Evolutionary conservation across 1,284 basidiomycete genomes (phyloP).

Genomic region (Heterobasidion parviporum): DNA sequence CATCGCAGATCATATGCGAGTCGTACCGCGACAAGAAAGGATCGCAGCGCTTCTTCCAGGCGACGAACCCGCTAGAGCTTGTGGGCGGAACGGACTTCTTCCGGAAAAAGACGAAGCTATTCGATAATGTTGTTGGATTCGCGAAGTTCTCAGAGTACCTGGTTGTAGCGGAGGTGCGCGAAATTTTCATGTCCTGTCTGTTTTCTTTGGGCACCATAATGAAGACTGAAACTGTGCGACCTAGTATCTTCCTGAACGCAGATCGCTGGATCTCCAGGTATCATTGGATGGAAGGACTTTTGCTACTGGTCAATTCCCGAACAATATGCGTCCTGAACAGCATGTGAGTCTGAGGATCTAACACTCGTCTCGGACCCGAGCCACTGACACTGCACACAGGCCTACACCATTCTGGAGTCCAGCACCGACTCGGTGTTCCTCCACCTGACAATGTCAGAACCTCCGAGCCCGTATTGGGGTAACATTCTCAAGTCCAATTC

Average conservation of each 20-base stretch:
- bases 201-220: background rate
- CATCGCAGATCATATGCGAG: conserved; percentile 89
- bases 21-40: conserved; percentile 80
- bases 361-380: background rate
- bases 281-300: conserved; percentile 87
- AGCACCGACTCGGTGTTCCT: conserved; percentile 90
- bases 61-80: conserved; percentile 70
- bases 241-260: conserved; percentile 52
- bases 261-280: conserved; percentile 77
- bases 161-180: conserved; percentile 82
- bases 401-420: conserved; percentile 93
- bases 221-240: background rate
- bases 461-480: conserved; percentile 75
- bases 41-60: conserved; percentile 53
- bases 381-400: conserved; percentile 34
- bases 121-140: conserved; percentile 87
- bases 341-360: conserved; percentile 44
- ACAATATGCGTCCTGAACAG: conserved; percentile 81
- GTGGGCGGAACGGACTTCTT: conserved; percentile 78
- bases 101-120: conserved; percentile 64
- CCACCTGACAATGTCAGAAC: conserved; percentile 87
- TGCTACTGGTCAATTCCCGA: conserved; percentile 84
- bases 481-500: conserved; percentile 95
- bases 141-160: conserved; percentile 95
- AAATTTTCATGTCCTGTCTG: background rate